Conservation (phyloP, 192 early-diverging fungal genomes). For the Allomyces javanicus region DNA sequence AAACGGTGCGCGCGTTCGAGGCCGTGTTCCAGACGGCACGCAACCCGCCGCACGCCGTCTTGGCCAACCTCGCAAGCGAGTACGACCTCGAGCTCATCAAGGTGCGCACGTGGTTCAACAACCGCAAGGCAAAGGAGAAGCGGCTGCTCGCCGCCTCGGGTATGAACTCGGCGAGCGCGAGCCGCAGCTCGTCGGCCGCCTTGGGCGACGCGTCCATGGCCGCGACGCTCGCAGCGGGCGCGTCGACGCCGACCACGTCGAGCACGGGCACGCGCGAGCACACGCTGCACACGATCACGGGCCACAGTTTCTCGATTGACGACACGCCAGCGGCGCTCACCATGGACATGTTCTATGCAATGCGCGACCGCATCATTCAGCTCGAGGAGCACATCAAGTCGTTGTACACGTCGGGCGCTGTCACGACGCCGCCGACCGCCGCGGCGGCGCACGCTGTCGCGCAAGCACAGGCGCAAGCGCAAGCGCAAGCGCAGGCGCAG, state of each 20-base stretch:
- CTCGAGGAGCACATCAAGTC: neutral
- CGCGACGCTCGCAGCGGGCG: neutral
- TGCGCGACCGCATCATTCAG: neutral
- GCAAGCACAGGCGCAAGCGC: neutral
- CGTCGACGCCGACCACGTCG: neutral
- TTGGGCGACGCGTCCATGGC: neutral
- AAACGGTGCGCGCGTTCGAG: no score
- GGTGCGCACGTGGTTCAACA: neutral
- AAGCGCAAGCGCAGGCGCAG: neutral
- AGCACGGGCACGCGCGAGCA: neutral
- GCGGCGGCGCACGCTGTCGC: neutral
- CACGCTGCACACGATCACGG: neutral
- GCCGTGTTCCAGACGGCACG: no score
- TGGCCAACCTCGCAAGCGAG: no score
- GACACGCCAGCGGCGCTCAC: neutral
- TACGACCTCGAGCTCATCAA: neutral
- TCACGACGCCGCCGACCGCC: neutral
- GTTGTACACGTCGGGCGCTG: neutral
- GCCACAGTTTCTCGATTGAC: neutral
- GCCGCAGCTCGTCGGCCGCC: neutral
- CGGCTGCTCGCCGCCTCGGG: neutral
- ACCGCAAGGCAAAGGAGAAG: neutral
- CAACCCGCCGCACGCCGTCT: no score
- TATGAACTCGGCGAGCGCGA: neutral
- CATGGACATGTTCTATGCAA: neutral